These are phyloP conservation scores for Rhizopogon sp. DNA, from an alignment of 768 basidiomycete genomes.

Conservation along the genomic window DNA sequence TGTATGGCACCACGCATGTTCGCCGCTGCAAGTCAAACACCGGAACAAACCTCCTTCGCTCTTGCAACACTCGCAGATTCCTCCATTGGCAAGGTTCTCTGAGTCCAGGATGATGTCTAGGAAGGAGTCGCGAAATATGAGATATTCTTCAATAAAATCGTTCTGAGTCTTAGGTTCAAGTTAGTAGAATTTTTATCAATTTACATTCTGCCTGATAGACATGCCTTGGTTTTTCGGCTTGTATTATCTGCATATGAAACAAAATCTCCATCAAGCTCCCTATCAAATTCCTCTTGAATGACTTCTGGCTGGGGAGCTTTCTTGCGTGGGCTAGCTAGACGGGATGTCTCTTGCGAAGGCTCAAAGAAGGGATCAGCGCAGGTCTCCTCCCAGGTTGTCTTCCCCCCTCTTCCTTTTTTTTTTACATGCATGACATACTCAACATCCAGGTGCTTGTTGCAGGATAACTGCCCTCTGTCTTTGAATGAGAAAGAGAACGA, in stretches of 20 bases:
- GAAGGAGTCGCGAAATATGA: not conserved
- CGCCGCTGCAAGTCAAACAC: slow-evolving; percentile 1
- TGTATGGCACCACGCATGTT: not conserved
- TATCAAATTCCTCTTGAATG: not conserved
- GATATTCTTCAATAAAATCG: not conserved
- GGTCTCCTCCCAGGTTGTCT: not conserved
- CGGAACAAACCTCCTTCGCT: not conserved
- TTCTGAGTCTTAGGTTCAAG: slow-evolving; percentile 1
- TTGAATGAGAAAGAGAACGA: not conserved
- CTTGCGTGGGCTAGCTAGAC: not conserved
- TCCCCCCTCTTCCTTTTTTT: not conserved
- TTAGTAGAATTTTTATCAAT: not conserved
- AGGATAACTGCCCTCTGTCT: not conserved
- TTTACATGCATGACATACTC: not conserved
- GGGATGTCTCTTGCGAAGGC: not conserved
- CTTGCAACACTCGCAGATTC: not conserved
- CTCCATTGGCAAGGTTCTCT: not conserved
- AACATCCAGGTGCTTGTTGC: not conserved
- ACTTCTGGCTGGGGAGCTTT: not conserved
- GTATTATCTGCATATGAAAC: not conserved
- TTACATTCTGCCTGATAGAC: not conserved
- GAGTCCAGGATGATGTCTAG: not conserved
- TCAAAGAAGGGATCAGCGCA: not conserved
- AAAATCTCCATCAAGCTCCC: not conserved
- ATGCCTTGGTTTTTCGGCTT: not conserved